Evolutionary conservation across 1,284 basidiomycete genomes (phyloP), one percentile per base, ranked within the genome.

Genomic region (Malassezia nana): DNA sequence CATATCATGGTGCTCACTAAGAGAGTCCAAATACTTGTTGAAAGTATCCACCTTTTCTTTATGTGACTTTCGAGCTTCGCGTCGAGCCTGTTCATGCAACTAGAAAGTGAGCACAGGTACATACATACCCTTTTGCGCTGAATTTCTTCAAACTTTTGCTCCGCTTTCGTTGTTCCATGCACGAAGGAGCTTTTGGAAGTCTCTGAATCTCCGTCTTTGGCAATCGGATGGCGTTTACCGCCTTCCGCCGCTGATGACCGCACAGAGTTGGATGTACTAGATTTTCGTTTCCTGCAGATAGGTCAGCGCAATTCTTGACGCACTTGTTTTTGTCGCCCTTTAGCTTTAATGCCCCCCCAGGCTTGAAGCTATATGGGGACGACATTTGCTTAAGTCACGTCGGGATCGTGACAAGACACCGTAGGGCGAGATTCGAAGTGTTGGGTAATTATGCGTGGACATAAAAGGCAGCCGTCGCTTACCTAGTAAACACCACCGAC

Each of bases 1-100:
- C 64, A 91, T 89, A 74, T 91, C 88, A 74, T 91, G 86, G 78
- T 91, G 89, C 77, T 91, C 88, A 70, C 85, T 86, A 55, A 94
- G 81, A 46, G 81, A 78, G 74, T 91, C 90, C 6, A 98, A 79
- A 72, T 94, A 87, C 28, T 81, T 73, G 74, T 98, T 98, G 70
- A 74, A 72, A 4, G 90, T 87, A 57, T 83, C 83, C 20, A 98
- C 90, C 45, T 90, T 84, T 58, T 98, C 92, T 77, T 95, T 95
- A 77, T 98, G 92, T 8, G 87, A 89, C 76, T 85, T 86, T 64
- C 79, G 79, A 0, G 91, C 91, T 66, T 87, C 75, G 75, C 84
- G 88, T 28, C 81, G 80, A 22, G 91, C 87, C 64, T 82, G 82
- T 58, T 58, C 51, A 13, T 46, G 43, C 3, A 50, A 26, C 52